Evolutionary conservation across 192 early-diverging fungal species (phyloP).

Genomic region (Umbelopsis vinacea): DNA sequence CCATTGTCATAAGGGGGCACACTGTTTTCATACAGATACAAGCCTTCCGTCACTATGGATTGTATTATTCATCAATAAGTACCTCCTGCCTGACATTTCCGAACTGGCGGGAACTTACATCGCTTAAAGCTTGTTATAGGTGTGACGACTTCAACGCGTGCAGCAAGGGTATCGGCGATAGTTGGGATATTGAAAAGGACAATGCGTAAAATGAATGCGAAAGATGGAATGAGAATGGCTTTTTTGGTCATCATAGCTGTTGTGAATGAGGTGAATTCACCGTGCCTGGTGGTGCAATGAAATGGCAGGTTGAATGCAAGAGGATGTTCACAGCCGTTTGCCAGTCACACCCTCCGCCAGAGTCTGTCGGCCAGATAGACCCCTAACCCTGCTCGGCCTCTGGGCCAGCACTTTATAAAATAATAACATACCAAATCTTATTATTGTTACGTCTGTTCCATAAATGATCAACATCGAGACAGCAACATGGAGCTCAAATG

Average conservation of each 20-base stretch:
- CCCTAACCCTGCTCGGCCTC: too few species aligned
- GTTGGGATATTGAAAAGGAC: slow-evolving; percentile 50
- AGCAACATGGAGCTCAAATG: too few species aligned
- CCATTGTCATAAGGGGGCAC: slow-evolving; percentile 89
- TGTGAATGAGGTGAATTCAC: not conserved
- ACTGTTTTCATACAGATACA: slow-evolving; percentile 73
- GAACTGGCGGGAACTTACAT: slow-evolving; percentile 47
- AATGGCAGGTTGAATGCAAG: too few species aligned
- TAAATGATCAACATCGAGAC: too few species aligned
- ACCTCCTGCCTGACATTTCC: not conserved
- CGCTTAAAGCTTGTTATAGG: slow-evolving; percentile 89
- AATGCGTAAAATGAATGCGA: slow-evolving; percentile 48
- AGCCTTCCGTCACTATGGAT: slow-evolving; percentile 78
- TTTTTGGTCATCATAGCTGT: not conserved
- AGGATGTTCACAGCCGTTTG: not conserved
- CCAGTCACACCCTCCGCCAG: too few species aligned
- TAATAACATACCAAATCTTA: too few species aligned
- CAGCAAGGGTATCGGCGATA: slow-evolving; percentile 49
- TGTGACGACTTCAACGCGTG: slow-evolving; percentile 80
- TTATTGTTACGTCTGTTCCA: too few species aligned
- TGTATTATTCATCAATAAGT: not conserved
- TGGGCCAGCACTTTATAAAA: too few species aligned
- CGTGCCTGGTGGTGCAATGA: not conserved
- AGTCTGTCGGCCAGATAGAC: too few species aligned
- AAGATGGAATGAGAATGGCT: not conserved